These are phyloP conservation scores for Aeminium ludgeri DNA, from an alignment of 495 filamentous ascomycete species.

Conservation along the genomic window DNA sequence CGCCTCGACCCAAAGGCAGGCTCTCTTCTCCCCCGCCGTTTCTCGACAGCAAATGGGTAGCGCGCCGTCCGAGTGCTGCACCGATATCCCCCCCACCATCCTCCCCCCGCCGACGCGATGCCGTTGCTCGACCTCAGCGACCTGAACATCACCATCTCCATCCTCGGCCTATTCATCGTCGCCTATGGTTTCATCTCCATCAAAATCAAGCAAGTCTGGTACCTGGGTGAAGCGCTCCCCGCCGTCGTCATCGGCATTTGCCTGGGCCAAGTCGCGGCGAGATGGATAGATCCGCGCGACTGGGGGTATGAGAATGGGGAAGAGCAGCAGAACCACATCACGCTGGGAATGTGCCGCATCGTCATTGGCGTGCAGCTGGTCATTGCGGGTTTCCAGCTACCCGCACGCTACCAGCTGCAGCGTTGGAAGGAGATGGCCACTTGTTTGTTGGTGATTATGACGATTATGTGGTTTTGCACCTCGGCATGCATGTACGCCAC, in stretches of 20 bases:
- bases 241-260: constrained; percentile 59
- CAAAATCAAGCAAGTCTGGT: constrained; percentile 71
- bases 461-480: constrained; percentile 66
- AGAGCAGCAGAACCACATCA: constrained; percentile 41
- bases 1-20: no score
- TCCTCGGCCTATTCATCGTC: constrained; percentile 68
- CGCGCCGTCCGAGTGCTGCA: no score
- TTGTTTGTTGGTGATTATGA: constrained; percentile 70
- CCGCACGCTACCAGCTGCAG: constrained; percentile 56
- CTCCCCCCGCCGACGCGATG: no score
- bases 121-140: constrained; percentile 56
- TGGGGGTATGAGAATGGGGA: constrained; percentile 46
- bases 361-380: constrained; percentile 82
- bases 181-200: constrained; percentile 75
- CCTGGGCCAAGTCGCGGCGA: constrained; percentile 58
- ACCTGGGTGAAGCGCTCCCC: constrained; percentile 77
- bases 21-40: no score
- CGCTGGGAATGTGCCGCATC: constrained; percentile 65
- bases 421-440: constrained; percentile 64
- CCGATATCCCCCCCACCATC: no score
- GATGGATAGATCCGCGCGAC: constrained; percentile 55
- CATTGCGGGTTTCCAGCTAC: constrained; percentile 70
- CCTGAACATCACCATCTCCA: constrained; percentile 72
- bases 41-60: no score
- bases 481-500: constrained; percentile 60